Conservation (phyloP, 192 early-diverging fungal genomes). For the Entomortierella beljakovae region DNA sequence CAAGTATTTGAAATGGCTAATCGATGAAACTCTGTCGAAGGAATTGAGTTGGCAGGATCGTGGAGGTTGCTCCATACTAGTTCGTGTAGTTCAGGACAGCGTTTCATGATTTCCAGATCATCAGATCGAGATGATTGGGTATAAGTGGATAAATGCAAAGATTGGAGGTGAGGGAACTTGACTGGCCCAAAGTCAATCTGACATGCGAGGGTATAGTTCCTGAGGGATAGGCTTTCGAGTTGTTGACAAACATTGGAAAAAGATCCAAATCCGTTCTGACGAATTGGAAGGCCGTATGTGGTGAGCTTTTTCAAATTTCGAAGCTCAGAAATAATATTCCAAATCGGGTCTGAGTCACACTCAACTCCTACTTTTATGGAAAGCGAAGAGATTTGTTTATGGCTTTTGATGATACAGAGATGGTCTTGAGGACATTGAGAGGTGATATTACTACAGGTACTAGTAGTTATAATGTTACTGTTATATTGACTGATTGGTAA, state of each 20-base stretch:
- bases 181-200: background rate
- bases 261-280: background rate
- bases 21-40: background rate
- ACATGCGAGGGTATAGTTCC: background rate
- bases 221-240: background rate
- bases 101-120: background rate
- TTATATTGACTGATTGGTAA: background rate
- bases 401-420: background rate
- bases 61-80: background rate
- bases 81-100: background rate
- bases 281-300: background rate
- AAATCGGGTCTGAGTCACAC: background rate
- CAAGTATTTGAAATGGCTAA: background rate
- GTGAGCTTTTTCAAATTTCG: background rate
- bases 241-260: background rate
- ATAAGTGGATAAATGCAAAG: background rate
- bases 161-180: background rate
- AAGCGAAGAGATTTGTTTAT: background rate
- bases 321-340: background rate
- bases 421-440: too few relatives aligned
- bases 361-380: background rate
- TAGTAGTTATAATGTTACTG: background rate
- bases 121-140: background rate
- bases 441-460: background rate
- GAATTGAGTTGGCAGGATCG: background rate